phyloP scores from a whole-genome alignment of 192 early-diverging fungal species.

The Umbelopsis sp. region DNA sequence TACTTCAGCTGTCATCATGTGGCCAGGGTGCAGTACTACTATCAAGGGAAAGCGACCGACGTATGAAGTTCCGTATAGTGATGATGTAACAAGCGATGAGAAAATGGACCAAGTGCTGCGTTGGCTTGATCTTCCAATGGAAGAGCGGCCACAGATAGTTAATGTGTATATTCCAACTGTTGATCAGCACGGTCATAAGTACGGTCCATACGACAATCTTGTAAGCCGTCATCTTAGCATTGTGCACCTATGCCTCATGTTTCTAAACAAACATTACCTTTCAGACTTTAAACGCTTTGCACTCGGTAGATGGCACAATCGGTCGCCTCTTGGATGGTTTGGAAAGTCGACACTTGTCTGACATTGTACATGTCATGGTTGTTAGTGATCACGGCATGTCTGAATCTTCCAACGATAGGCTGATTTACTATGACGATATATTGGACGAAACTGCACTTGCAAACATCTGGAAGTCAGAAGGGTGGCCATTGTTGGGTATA shows the following conservation, averaged over 20 bases:
- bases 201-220: constrained; percentile 66
- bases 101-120: constrained; percentile 64
- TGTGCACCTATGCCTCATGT: neutral
- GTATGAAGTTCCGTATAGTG: constrained; percentile 61
- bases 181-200: constrained; percentile 74
- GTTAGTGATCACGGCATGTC: constrained; percentile 93
- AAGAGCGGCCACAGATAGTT: constrained; percentile 75
- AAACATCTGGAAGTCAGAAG: constrained; percentile 54
- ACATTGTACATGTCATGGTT: constrained; percentile 66
- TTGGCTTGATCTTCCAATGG: constrained; percentile 79
- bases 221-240: constrained; percentile 47
- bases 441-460: constrained; percentile 38
- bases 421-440: constrained; percentile 75
- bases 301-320: constrained; percentile 58
- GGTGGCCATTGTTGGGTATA: constrained; percentile 62
- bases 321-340: constrained; percentile 62
- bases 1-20: constrained; percentile 81
- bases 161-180: constrained; percentile 80
- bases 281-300: constrained; percentile 38
- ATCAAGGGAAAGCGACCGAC: constrained; percentile 64
- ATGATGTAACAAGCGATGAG: constrained; percentile 44
- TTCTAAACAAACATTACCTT: neutral
- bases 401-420: constrained; percentile 42
- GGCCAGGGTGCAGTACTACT: constrained; percentile 75
- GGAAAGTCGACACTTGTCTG: constrained; percentile 55